A percentile compares a stretch with the other conserved stretches of the same genome.
phyloP scores from a whole-genome alignment of 305 asterid genomes.

The Rubia tinctorum region DNA sequence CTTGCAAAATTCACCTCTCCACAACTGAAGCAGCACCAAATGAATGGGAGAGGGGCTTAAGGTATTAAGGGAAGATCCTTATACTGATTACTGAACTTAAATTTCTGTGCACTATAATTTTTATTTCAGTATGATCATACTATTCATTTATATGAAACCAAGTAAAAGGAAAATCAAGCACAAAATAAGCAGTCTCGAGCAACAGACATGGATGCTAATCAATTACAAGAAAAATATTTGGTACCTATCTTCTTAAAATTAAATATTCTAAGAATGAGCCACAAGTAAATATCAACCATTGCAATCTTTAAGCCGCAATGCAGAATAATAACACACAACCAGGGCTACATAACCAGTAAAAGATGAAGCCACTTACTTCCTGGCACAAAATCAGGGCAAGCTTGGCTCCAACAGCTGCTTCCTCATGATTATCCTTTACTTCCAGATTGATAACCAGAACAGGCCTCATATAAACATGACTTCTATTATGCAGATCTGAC shows the following conservation, averaged over 20 bases:
- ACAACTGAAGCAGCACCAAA: not conserved
- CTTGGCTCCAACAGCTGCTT: slow-evolving; percentile 85
- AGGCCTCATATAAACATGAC: slow-evolving; percentile 69
- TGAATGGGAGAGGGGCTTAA: too few species aligned
- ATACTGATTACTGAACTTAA: not conserved
- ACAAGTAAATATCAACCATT: not conserved
- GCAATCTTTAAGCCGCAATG: not conserved
- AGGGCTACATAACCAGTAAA: not conserved
- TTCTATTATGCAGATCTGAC: slow-evolving; percentile 82
- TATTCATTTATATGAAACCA: not conserved
- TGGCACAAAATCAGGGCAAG: slow-evolving; percentile 74
- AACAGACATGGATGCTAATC: not conserved
- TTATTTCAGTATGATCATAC: not conserved
- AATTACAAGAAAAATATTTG: not conserved
- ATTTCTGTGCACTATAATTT: not conserved
- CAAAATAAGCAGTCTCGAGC: not conserved
- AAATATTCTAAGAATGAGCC: not conserved
- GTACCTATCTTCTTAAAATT: not conserved
- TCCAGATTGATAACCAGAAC: slow-evolving; percentile 78
- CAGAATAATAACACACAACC: not conserved
- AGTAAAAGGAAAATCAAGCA: not conserved
- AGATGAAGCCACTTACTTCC: slow-evolving; percentile 41
- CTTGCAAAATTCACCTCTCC: not conserved
- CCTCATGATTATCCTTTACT: slow-evolving; percentile 93
- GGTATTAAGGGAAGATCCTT: not conserved